Percentiles rank a stretch among this genome's conserved stretches.
Evolutionary conservation across 805 yeast genomes (phyloP).

Genomic region (Monosporozyma unispora): DNA sequence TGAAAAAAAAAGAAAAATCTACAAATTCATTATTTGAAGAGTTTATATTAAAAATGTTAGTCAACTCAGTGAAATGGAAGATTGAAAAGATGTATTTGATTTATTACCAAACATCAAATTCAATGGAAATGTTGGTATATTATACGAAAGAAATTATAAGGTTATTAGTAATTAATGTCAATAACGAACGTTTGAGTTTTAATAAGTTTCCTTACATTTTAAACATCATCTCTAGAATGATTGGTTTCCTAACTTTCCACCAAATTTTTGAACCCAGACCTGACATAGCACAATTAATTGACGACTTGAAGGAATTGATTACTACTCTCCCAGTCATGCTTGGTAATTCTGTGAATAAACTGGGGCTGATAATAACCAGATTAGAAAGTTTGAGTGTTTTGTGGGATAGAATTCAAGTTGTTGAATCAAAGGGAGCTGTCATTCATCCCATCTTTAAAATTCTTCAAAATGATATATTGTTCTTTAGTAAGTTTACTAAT

Average conservation of each 20-base stretch:
- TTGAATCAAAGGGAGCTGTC: conserved; percentile 11
- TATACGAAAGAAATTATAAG: conserved; percentile 15
- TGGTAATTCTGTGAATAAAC: conserved; percentile 9
- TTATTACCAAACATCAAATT: conserved; percentile 15
- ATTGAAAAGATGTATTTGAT: conserved; percentile 18
- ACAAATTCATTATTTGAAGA: conserved; percentile 17
- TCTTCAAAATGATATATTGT: conserved; percentile 20
- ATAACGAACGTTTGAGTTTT: conserved; percentile 8
- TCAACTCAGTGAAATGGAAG: conserved; percentile 23
- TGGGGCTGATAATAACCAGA: conserved; percentile 12
- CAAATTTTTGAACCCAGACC: conserved; percentile 15
- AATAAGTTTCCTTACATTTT: conserved; percentile 23
- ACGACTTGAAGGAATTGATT: conserved; percentile 18
- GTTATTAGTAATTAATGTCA: conserved; percentile 15
- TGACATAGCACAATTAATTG: conserved; percentile 13
- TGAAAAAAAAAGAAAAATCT: conserved; percentile 6
- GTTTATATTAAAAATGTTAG: conserved; percentile 15
- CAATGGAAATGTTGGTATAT: conserved; percentile 13
- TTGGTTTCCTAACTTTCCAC: conserved; percentile 21
- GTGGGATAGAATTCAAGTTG: conserved; percentile 19
- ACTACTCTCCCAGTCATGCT: conserved; percentile 11
- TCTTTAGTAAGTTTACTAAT: conserved; percentile 5
- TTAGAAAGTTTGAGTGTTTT: conserved; percentile 13
- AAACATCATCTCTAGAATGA: conserved; percentile 13
- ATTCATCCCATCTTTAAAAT: conserved; percentile 24